Evolutionary conservation across 176 grass and related monocot genomes (phyloP).

Genomic region (Triticum dicoccoides): DNA sequence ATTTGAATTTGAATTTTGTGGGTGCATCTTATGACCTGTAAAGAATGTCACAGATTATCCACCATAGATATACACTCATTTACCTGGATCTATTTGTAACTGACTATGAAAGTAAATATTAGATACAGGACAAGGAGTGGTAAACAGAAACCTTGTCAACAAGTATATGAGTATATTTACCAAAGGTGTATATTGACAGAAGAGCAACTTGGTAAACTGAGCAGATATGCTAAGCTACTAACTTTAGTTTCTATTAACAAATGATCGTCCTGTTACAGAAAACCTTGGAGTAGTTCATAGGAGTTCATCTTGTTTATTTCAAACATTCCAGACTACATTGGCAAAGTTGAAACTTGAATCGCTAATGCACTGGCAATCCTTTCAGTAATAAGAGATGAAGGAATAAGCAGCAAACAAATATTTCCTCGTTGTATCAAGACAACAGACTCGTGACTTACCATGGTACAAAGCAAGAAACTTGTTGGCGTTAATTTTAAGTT

Average conservation of each 20-base stretch:
- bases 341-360: background rate
- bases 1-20: background rate
- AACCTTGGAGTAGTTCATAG: background rate
- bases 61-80: background rate
- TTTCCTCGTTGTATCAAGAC: background rate
- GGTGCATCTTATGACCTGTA: background rate
- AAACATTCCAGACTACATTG: background rate
- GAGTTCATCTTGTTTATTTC: background rate
- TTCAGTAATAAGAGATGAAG: background rate
- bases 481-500: background rate
- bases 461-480: conserved; percentile 11
- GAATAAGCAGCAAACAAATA: background rate
- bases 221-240: background rate
- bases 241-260: background rate
- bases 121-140: background rate
- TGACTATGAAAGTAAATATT: background rate
- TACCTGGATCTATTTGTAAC: background rate
- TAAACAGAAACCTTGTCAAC: background rate
- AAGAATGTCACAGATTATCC: background rate
- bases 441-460: background rate
- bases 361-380: background rate
- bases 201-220: background rate
- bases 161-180: conserved; percentile 5
- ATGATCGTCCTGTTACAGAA: background rate
- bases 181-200: background rate